Base-by-base conservation (phyloP, 495 filamentous ascomycete genomes). In the Podospora sp. region DNA sequence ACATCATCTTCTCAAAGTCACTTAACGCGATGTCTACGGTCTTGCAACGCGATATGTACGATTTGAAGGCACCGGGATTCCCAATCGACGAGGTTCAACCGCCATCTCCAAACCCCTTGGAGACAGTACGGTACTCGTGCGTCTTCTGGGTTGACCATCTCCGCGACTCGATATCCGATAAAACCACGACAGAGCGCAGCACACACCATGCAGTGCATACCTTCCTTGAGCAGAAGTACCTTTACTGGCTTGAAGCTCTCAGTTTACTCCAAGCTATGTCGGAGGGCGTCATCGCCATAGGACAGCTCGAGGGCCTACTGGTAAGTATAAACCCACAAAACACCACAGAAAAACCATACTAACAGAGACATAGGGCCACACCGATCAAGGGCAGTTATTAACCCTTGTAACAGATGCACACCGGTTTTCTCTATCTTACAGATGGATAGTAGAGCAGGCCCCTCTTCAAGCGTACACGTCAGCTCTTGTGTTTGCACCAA, bases 81-180 rank as follows among this genome's bases (percentile, higher is more conserved):
- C 20, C 40, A 12, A 63, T 69, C 33, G 46, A 68, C 11, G 20
- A 74, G 3, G 63, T 71, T 20, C 40, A 25, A 4, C 12, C 16
- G 6, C 71, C 69, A 20, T 24, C 67, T 22, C 69, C 73, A 8
- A 77, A 79, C 64, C 77, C 77, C 50, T 50, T 80, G 49, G 72
- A 68, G 5, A 33, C 64, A 40, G 35, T 70, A 56, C 70, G 67
- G 24, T 82, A 82, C 60, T 68, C 78, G 4, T 81, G 78, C 62
- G 25, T 77, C 49, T 75, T 75, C 63, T 2, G 22, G 35, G 52
- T 33, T 33, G 29, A 33, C 29, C 29, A 33, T 77, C 49, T 75
- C 75, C 63, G 33, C 46, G 35, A 62, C 58, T 27, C 60, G 18
- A 60, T 35, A 8, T 14, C 51, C 22, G n/a, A 65, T 49, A 49